Evolutionary conservation across 441 rosid genomes (phyloP), one percentile per base, ranked within the genome.

Genomic region (Pelargonium australe): DNA sequence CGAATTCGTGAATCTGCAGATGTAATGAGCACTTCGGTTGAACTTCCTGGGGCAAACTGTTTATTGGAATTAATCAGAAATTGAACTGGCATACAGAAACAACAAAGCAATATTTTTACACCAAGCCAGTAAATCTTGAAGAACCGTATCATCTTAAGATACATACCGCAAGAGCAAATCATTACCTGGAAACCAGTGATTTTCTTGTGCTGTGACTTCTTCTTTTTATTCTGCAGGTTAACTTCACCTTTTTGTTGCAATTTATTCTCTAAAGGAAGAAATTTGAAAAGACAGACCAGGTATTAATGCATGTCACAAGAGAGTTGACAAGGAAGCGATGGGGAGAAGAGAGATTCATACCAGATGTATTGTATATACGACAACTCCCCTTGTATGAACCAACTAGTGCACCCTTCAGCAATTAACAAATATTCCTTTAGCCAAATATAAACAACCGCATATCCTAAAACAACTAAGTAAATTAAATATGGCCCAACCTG

Each of bases 141-240:
- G 31, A 25, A 25, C 31, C 2, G 31, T 25, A 69, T 2, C 19
- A 57, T 12, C 61, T 11, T 31, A 55, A 53, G 40, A 45, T 16
- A 34, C 13, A 64, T 13, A 0, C 19, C 25, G 12, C 10, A 40
- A 20, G 9, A 17, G 63, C 40, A 61, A 17, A 10, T 44, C 67
- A 62, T 74, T 83, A 95, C 98, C 96, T 95, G 98, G 83, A 95
- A 95, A 78, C 99, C 98, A 31, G 98, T 95, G 77, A 95, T 92
- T 82, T 92, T 95, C 82, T 87, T 95, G 58, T 78, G 92, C 77
- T 87, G 95, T 70, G 98, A 72, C 81, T 90, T 92, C 89, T 92
- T 95, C 87, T 89, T 95, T 87, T 80, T 95, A 70, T 85, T 92
- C 79, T 85, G 96, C 82, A 95, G 82, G 82, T 90, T 85, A 70